These are phyloP conservation scores for Odontarrhena argentea DNA, from an alignment of 345 rosid species.

Conservation along the genomic window DNA sequence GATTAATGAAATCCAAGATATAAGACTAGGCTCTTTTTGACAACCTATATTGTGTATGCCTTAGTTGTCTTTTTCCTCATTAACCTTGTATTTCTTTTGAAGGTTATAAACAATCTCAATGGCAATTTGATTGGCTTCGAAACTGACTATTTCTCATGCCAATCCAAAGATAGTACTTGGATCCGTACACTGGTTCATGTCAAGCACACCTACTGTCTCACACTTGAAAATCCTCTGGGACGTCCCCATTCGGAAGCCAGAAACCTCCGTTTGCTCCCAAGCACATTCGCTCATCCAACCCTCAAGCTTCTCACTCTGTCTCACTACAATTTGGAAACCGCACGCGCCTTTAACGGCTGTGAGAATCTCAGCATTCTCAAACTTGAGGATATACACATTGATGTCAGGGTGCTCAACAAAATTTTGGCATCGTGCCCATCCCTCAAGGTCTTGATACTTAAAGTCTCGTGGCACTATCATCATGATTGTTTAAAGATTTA, in stretches of 20 bases:
- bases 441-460: constrained; percentile 6
- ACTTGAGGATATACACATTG: background rate
- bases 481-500: constrained; percentile 5
- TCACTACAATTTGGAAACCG: background rate
- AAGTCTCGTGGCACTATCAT: background rate
- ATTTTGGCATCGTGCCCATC: constrained; percentile 18
- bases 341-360: constrained; percentile 16
- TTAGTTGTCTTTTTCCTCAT: background rate
- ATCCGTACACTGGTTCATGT: background rate
- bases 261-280: background rate
- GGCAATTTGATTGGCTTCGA: background rate
- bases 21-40: background rate
- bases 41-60: background rate
- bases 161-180: constrained; percentile 10
- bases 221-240: background rate
- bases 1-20: no score
- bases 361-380: constrained; percentile 1
- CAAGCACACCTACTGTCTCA: background rate
- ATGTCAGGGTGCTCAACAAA: constrained; percentile 12
- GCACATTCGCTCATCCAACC: constrained; percentile 1
- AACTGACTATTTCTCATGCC: background rate
- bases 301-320: background rate
- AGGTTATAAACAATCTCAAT: constrained; percentile 22
- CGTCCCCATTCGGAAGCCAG: background rate
- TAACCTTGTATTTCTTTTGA: background rate